These are phyloP conservation scores for Neurospora discreta DNA, from an alignment of 495 filamentous ascomycete genomes.

Conservation along the genomic window DNA sequence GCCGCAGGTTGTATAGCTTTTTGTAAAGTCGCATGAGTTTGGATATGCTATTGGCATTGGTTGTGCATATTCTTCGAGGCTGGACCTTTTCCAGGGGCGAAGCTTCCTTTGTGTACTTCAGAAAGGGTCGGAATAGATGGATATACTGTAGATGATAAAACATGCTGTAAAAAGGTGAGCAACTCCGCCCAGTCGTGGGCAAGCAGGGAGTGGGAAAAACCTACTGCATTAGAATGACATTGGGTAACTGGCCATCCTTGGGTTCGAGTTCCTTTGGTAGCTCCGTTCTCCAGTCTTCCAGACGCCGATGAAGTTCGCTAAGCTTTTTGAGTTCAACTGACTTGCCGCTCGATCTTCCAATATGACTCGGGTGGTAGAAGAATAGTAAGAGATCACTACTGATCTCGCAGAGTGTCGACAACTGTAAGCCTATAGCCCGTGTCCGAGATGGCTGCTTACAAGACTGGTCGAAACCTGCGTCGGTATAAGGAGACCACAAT, in stretches of 20 bases:
- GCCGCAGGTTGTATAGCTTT: slow-evolving; percentile 75
- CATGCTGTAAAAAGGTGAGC: slow-evolving; percentile 55
- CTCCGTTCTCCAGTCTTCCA: slow-evolving; percentile 84
- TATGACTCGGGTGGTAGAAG: slow-evolving; percentile 76
- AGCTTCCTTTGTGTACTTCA: slow-evolving; percentile 71
- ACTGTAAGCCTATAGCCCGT: slow-evolving; percentile 69
- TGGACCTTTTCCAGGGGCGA: slow-evolving; percentile 83
- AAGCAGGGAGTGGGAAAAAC: slow-evolving; percentile 20
- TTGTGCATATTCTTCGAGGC: slow-evolving; percentile 79
- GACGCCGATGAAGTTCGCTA: slow-evolving; percentile 76
- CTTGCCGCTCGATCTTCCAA: slow-evolving; percentile 47
- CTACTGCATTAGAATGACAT: slow-evolving; percentile 91
- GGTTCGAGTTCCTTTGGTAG: slow-evolving; percentile 81
- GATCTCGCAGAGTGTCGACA: slow-evolving; percentile 80
- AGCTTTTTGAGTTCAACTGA: slow-evolving; percentile 81
- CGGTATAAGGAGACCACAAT: slow-evolving; percentile 81
- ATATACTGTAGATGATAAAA: slow-evolving; percentile 95
- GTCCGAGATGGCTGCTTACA: slow-evolving; percentile 73
- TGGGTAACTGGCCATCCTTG: slow-evolving; percentile 79
- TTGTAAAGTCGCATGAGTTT: slow-evolving; percentile 91
- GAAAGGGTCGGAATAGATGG: slow-evolving; percentile 91
- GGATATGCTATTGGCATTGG: slow-evolving; percentile 77
- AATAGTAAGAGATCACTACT: slow-evolving; percentile 78
- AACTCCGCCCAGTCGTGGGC: neutral
- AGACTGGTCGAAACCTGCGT: slow-evolving; percentile 58